Base-by-base conservation (phyloP, 2,329 filamentous ascomycete species). In the Fusarium hostae region DNA sequence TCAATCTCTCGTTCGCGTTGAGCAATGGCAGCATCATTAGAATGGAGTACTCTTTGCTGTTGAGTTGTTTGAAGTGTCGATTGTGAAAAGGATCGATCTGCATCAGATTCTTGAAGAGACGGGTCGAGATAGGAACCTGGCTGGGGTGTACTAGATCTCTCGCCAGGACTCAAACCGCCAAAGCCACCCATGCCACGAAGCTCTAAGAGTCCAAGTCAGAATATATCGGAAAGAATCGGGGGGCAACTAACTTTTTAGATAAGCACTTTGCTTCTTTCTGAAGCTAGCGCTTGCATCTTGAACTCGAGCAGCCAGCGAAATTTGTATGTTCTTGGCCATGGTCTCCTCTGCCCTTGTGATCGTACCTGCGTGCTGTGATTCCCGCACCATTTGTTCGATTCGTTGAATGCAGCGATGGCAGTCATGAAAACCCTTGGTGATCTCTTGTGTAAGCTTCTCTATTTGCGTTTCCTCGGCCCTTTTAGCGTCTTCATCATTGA, bases 1-100 rank as follows among this genome's bases (percentile, higher is more conserved):
- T 97, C 97, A 77, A 99, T 99, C 81, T 98, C 96, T 43, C 93
- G 91, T 82, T 99, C 96, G 71, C 96, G 93, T 80, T 98, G 96
- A 68, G 91, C 89, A 75, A 99, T 98, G 40, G 90, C 90, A 5
- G 91, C 86, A 79, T 98, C 95, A 78, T 97, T 94, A 64, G 91
- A 92, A 64, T 91, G 89, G 34, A 92, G 83, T 62, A 89, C 87
- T 73, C 88, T 88, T 77, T 90, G 88, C 59, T 92, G 89, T 37
- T 88, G 87, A 3, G 94, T 93, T 75, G 94, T 92, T 78, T 95
- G 92, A 3, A 98, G 87, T 1, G 95, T 94, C 1, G 92, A 92
- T 81, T 98, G 94, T 2, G 95, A 97, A 78, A 96, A 97, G 10
- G 91, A 94, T 75, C 94, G 92, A 82, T 99, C 96, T 74, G 94